Percentiles rank a stretch among this genome's conserved stretches.
Evolutionary conservation across 495 filamentous ascomycete genomes (phyloP).

Genomic region (Aspergillus sclerotioniger): DNA sequence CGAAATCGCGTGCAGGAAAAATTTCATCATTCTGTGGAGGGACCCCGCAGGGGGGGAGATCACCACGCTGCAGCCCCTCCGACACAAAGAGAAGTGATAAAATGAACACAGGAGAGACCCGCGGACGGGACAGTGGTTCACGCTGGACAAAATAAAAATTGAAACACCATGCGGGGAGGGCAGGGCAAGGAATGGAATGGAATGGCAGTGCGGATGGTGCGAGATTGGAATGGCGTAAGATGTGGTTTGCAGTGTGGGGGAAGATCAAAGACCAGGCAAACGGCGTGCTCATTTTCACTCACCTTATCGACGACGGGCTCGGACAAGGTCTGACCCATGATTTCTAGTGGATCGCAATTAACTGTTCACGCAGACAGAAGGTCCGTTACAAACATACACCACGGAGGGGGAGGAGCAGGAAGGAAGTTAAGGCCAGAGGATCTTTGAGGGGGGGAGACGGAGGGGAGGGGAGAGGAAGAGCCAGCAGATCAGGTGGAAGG

Average conservation of each 20-base stretch:
- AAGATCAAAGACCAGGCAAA: slow-evolving; percentile 21
- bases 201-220: slow-evolving; percentile 9
- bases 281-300: slow-evolving; percentile 38
- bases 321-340: slow-evolving; percentile 98
- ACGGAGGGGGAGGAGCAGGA: slow-evolving; percentile 10
- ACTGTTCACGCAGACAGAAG: slow-evolving; percentile 7
- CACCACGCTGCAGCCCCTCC: slow-evolving; percentile 16
- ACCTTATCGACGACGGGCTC: slow-evolving; percentile 99
- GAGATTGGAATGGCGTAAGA: slow-evolving; percentile 19
- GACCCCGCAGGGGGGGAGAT: slow-evolving; percentile 23
- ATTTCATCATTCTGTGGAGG: slow-evolving; percentile 18
- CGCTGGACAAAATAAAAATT: background rate
- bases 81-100: slow-evolving; percentile 12
- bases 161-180: background rate
- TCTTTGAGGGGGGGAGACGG: slow-evolving; percentile 12
- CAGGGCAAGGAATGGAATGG: slow-evolving; percentile 2
- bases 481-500: slow-evolving; percentile 18
- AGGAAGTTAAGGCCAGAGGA: slow-evolving; percentile 7
- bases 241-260: slow-evolving; percentile 33
- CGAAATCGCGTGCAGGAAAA: slow-evolving; percentile 13
- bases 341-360: slow-evolving; percentile 20
- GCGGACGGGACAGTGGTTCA: background rate
- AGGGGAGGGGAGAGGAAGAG: slow-evolving; percentile 12
- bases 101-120: background rate
- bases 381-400: slow-evolving; percentile 14